phyloP scores from a whole-genome alignment of 768 basidiomycete species.

The Mycena alexandri region DNA sequence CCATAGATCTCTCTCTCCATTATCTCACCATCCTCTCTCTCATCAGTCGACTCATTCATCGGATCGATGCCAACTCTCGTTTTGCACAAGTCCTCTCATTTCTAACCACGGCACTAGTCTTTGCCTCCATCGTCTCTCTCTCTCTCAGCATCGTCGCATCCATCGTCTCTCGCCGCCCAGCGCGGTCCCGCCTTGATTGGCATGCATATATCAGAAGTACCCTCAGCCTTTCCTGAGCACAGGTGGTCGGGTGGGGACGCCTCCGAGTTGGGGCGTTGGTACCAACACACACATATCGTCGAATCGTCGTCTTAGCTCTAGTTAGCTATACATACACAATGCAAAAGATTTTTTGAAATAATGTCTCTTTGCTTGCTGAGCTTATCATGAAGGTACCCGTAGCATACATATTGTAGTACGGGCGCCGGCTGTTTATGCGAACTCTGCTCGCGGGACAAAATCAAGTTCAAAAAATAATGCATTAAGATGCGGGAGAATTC shows the following conservation, averaged over 20 bases:
- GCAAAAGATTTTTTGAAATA: slow-evolving; percentile 15
- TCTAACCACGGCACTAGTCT: slow-evolving; percentile 35
- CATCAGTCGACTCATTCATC: slow-evolving; percentile 22
- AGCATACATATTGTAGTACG: too few relatives aligned
- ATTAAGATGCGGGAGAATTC: too few relatives aligned
- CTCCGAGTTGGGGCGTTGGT: slow-evolving; percentile 29
- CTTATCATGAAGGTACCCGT: too few relatives aligned
- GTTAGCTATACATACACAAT: slow-evolving; percentile 28
- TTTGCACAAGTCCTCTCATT: slow-evolving; percentile 27
- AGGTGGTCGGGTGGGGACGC: slow-evolving; percentile 28
- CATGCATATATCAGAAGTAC: slow-evolving; percentile 13
- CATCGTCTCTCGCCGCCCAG: slow-evolving; percentile 29
- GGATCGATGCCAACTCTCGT: slow-evolving; percentile 24
- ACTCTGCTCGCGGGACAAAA: too few relatives aligned
- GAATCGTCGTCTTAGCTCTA: slow-evolving; percentile 3
- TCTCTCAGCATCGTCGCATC: slow-evolving; percentile 6
- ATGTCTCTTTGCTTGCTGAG: too few relatives aligned
- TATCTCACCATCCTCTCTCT: slow-evolving; percentile 18
- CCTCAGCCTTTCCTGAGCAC: slow-evolving; percentile 22
- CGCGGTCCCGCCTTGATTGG: slow-evolving; percentile 30
- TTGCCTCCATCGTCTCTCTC: slow-evolving; percentile 21
- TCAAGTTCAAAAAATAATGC: too few relatives aligned
- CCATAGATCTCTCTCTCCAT: slow-evolving; percentile 5
- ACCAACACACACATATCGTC: not conserved
- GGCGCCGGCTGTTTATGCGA: too few relatives aligned